Evolutionary conservation across 208 protist species (phyloP), one percentile per base, ranked within the genome.

Genomic region (Histomonas meleagridis): DNA sequence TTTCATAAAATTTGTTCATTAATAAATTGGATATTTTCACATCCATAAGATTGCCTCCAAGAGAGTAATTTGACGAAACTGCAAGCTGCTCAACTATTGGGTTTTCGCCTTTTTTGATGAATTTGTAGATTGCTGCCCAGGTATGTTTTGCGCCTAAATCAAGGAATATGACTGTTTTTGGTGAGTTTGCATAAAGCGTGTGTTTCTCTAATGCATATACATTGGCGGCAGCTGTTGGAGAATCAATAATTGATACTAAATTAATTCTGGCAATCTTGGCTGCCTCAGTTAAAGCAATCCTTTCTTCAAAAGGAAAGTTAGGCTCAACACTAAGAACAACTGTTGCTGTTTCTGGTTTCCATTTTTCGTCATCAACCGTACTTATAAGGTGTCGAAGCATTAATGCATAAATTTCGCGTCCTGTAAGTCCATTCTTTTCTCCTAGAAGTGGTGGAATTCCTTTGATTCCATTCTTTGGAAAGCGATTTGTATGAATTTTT

Each of bases 21-120:
- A 86, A 40, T 43, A 55, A 55, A 16, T 86, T 46, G 38, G 40
- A 40, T 14, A 86, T 0, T n/a, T n/a, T 26, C 18, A 38, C n/a
- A 38, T 86, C 76, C 46, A 86, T 86, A 1, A 21, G 16, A n/a
- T 86, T 86, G 23, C 76, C 76, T 38, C 76, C 76, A 46, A 86
- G 76, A 18, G 76, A 51, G 0, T 14, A 14, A 35, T 86, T 86
- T n/a, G 76, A 38, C 32, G 55, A 40, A 46, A 86, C 55, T 18
- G 76, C 23, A 26, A 51, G 32, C 46, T 86, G n/a, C 14, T 86
- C 18, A 43, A 86, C 46, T 18, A 86, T 86, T 14, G 46, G 40
- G 16, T 32, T 48, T 7, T 86, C 46, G 5, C 35, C 76, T 18
- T 57, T 86, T 32, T 43, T 86, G 23, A 26, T 43, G 32, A 86